Conservation (phyloP, 1,284 basidiomycete genomes). For the Irpex sp. region DNA sequence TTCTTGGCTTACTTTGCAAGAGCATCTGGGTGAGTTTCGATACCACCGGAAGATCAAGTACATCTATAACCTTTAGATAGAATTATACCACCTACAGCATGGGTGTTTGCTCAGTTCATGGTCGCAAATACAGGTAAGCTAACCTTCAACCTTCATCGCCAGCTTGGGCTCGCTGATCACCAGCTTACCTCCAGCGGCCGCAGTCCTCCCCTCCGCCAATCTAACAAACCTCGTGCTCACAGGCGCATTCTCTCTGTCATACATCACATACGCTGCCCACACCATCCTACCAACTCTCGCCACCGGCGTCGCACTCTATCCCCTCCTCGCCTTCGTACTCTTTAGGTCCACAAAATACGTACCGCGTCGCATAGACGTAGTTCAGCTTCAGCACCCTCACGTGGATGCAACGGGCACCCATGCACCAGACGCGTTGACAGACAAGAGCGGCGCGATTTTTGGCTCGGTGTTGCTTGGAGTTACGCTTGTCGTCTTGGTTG, state of each 20-base stretch:
- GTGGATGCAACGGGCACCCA: constrained; percentile 56
- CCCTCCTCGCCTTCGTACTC: constrained; percentile 43
- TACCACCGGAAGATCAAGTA: constrained; percentile 40
- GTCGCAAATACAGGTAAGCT: constrained; percentile 85
- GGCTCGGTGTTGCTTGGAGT: constrained; percentile 38
- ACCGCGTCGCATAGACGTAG: constrained; percentile 46
- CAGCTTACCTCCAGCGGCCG: constrained; percentile 24
- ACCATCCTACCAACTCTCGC: constrained; percentile 68
- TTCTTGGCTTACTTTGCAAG: constrained; percentile 85
- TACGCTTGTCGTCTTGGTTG: constrained; percentile 55
- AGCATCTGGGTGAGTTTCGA: constrained; percentile 49
- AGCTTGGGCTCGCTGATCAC: too few relatives aligned
- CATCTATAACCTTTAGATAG: constrained; percentile 18
- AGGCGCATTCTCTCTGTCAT: constrained; percentile 47
- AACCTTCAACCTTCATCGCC: too few relatives aligned
- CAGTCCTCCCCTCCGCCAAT: constrained; percentile 57
- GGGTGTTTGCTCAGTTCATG: constrained; percentile 68
- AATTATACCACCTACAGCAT: constrained; percentile 56
- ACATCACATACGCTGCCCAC: constrained; percentile 53
- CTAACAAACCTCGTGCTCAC: constrained; percentile 70
- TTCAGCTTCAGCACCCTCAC: constrained; percentile 45
- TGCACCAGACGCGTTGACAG: constrained; percentile 39
- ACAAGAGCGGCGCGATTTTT: constrained; percentile 33
- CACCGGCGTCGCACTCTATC: constrained; percentile 52
- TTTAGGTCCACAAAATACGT: constrained; percentile 52